A percentile compares a stretch with the other conserved stretches of the same genome.
Evolutionary conservation across 2,329 filamentous ascomycete species (phyloP).

Genomic region (Phoma sp.): DNA sequence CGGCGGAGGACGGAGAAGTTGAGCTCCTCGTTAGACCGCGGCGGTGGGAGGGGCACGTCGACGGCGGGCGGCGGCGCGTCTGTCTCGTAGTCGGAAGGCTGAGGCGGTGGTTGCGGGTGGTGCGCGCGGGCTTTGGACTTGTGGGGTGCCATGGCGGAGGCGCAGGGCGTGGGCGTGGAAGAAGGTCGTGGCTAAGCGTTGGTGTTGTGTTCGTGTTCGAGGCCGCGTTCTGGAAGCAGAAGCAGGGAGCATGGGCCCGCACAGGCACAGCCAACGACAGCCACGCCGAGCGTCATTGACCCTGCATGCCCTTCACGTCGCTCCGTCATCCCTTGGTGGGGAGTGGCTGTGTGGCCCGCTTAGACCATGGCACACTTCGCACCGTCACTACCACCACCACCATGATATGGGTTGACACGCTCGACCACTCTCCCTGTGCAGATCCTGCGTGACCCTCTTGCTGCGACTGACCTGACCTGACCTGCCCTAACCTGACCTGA

Average conservation of each 20-base stretch:
- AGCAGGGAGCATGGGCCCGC: slow-evolving; percentile 4
- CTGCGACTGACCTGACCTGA: background rate
- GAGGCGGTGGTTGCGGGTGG: slow-evolving; percentile 46
- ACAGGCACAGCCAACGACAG: slow-evolving; percentile 12
- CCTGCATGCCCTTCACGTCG: slow-evolving; percentile 7
- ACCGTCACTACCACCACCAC: background rate
- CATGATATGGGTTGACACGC: slow-evolving; percentile 2
- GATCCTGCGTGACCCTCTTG: background rate
- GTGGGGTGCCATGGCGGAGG: slow-evolving; percentile 37
- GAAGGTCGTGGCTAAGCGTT: background rate
- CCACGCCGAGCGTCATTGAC: slow-evolving; percentile 15
- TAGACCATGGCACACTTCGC: background rate
- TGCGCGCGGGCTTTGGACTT: slow-evolving; percentile 40
- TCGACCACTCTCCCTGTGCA: slow-evolving; percentile 3
- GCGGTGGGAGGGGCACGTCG: slow-evolving; percentile 52
- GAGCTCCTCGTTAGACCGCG: slow-evolving; percentile 80
- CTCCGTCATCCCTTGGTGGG: slow-evolving; percentile 14
- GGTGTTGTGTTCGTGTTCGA: background rate
- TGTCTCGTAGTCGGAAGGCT: slow-evolving; percentile 62
- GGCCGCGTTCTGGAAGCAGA: background rate
- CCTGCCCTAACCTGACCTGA: no score
- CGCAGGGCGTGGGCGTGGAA: background rate
- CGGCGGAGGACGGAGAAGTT: slow-evolving; percentile 85
- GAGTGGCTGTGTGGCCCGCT: slow-evolving; percentile 13
- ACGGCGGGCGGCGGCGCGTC: slow-evolving; percentile 51